Percentiles rank a stretch among this genome's conserved stretches.
phyloP scores from a whole-genome alignment of 2,329 filamentous ascomycete species.

The Neonectria coccinea region DNA sequence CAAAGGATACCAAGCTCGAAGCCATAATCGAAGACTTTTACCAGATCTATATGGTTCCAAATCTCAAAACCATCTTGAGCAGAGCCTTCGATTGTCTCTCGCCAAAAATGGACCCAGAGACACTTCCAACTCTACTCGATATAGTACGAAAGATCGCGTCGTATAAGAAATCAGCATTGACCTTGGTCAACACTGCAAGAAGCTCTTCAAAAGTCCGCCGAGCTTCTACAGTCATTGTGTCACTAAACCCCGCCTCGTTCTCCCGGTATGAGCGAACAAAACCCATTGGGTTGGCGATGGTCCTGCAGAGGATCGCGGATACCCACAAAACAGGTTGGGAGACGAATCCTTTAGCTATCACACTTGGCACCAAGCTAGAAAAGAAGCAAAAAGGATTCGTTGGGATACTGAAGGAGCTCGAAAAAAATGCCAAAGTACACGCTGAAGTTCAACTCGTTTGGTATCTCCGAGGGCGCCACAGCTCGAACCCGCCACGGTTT shows the following conservation, averaged over 20 bases:
- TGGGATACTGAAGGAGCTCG: background rate
- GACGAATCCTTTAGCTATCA: background rate
- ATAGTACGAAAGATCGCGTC: conserved; percentile 33
- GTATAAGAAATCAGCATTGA: conserved; percentile 30
- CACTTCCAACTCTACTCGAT: conserved; percentile 20
- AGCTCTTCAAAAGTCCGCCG: background rate
- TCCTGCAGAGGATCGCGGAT: conserved; percentile 12
- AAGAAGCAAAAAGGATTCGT: background rate
- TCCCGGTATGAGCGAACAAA: background rate
- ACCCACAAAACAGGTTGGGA: conserved; percentile 20
- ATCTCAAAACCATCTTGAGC: conserved; percentile 18
- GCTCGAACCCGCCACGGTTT: conserved; percentile 27
- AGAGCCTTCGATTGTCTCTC: conserved; percentile 3
- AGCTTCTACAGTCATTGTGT: background rate
- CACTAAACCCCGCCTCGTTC: conserved; percentile 9
- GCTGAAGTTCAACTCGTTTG: conserved; percentile 41
- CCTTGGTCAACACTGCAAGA: conserved; percentile 21
- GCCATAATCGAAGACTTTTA: conserved; percentile 19
- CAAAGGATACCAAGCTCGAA: conserved; percentile 16
- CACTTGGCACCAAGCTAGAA: background rate
- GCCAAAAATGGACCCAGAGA: conserved; percentile 8
- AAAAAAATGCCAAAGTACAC: conserved; percentile 29
- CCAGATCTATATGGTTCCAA: conserved; percentile 15
- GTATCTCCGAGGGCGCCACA: conserved; percentile 26
- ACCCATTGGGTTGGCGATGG: background rate